Evolutionary conservation across 371 early-diverging fungal genomes (phyloP), one percentile per base, ranked within the genome.

Genomic region (Apophysomyces sp.): DNA sequence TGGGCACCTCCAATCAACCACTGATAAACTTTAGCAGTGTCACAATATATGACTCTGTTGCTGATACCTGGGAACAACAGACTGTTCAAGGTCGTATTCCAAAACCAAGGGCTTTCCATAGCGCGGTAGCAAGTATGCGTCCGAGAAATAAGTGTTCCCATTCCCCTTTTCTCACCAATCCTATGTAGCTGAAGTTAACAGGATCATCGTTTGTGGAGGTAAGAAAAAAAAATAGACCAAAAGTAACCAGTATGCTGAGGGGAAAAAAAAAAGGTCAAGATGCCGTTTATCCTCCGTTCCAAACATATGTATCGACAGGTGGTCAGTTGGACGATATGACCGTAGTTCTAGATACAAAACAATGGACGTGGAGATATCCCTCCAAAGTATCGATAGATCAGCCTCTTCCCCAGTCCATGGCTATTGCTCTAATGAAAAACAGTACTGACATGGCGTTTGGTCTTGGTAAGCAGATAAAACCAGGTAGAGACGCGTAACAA

Each of bases 321-420:
- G 63, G 57, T 62, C 63, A 9, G 57, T 52, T 11, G 63, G 63
- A 28, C 57, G 57, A 41, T 9, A 37, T 37, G 37, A n/a, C n/a
- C n/a, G 37, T n/a, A 13, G n/a, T 37, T 37, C 37, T 37, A 11
- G 11, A 37, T 37, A 37, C 37, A 11, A 37, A 11, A 37, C 2
- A 11, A 5, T 37, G 37, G 37, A 37, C 5, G 3, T 37, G 37
- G 37, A 37, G 11, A 11, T 37, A 3, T 2, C 37, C 37, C n/a
- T 37, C 37, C 11, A 11, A 37, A 37, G 15, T 13, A 11, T 11
- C 11, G 11, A n/a, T 2, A 11, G n/a, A 37, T n/a, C n/a, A 11
- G 2, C 37, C 37, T 11, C 37, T n/a, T 37, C 37, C 37, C 2
- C 37, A 37, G 11, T 37, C 37, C n/a, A 37, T 37, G 37, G 37